Conservation (phyloP, 192 early-diverging fungal genomes). For the Polychytrium aggregatum region DNA sequence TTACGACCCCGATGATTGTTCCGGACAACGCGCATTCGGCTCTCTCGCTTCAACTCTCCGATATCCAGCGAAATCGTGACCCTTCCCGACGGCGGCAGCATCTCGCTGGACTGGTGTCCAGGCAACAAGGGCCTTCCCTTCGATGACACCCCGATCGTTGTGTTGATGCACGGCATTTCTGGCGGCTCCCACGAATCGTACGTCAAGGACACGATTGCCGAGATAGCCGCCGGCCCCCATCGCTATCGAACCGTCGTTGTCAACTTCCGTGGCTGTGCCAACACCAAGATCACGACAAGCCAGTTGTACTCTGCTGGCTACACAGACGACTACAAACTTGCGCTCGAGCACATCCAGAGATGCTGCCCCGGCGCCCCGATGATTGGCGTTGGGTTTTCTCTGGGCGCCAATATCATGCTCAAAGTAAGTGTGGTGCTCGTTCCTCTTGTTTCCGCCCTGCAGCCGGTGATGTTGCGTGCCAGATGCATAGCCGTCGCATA, state of each 20-base stretch:
- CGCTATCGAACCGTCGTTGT: constrained; percentile 69
- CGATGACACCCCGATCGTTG: constrained; percentile 57
- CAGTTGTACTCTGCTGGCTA: constrained; percentile 72
- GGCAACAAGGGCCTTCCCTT: constrained; percentile 31
- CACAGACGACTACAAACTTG: constrained; percentile 67
- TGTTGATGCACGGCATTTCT: constrained; percentile 85
- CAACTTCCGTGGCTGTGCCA: constrained; percentile 84
- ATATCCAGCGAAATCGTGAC: constrained; percentile 34
- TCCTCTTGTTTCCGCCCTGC: too few species aligned
- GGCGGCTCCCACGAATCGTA: constrained; percentile 89
- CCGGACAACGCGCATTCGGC: neutral
- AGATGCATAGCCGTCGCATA: too few species aligned
- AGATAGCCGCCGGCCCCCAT: constrained; percentile 3
- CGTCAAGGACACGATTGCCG: constrained; percentile 60
- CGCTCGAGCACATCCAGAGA: constrained; percentile 40
- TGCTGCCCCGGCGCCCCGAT: constrained; percentile 52
- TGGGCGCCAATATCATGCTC: constrained; percentile 85
- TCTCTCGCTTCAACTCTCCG: neutral
- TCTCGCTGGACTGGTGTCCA: constrained; percentile 82
- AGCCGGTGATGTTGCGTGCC: too few species aligned
- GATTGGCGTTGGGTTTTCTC: constrained; percentile 75
- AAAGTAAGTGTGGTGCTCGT: constrained; percentile 43
- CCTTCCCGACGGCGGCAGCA: constrained; percentile 71
- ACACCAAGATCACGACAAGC: constrained; percentile 62
- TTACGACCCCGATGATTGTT: neutral